These are phyloP conservation scores for Knoxia roxburghii DNA, from an alignment of 257 asterid genomes.

Conservation along the genomic window DNA sequence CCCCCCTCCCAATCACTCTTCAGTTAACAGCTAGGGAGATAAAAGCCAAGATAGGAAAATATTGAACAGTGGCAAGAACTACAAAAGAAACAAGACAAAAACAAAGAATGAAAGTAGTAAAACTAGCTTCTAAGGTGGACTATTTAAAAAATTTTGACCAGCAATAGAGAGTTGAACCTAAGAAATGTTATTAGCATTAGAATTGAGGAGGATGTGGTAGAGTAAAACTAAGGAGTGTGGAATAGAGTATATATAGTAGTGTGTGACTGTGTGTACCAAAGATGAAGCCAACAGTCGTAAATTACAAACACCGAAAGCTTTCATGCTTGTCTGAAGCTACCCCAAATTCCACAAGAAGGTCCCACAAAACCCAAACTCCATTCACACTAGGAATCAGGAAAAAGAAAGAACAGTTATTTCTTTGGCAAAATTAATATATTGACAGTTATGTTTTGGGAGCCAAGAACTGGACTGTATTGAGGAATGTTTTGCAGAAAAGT, in stretches of 20 bases:
- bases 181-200: too few species aligned
- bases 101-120: neutral
- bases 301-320: conserved; percentile 32
- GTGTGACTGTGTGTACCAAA: conserved; percentile 5
- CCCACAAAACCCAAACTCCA: conserved; percentile 26
- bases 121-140: conserved; percentile 6
- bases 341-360: conserved; percentile 34
- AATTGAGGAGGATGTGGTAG: conserved; percentile 22
- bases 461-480: neutral
- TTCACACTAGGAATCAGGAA: conserved; percentile 26
- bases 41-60: neutral
- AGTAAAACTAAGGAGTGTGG: conserved; percentile 17
- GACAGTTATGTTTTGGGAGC: conserved; percentile 18
- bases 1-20: conserved; percentile 19
- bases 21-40: neutral
- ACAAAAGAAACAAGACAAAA: neutral
- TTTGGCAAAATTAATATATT: conserved; percentile 10
- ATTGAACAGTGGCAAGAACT: neutral
- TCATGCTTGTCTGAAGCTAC: conserved; percentile 37
- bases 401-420: conserved; percentile 20
- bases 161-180: neutral
- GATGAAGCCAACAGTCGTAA: conserved; percentile 15
- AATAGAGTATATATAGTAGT: conserved; percentile 31
- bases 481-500: neutral
- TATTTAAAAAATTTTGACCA: neutral